Evolutionary conservation across 352 stramenopile species (phyloP).

Genomic region (Globisporangium abappressorium): DNA sequence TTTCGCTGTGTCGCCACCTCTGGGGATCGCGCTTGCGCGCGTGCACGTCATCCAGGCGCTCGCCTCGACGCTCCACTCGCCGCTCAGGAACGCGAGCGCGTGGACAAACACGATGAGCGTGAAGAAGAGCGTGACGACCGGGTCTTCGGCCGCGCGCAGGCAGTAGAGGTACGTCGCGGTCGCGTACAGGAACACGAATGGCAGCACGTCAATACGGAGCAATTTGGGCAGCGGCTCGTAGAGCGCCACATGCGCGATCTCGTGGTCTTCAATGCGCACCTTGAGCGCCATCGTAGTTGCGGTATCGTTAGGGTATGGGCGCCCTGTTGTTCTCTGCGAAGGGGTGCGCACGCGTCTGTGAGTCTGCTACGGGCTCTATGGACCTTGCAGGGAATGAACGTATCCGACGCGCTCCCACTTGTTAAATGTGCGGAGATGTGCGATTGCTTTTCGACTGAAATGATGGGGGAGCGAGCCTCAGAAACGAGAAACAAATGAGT

Average conservation of each 20-base stretch:
- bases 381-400: background rate
- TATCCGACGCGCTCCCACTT: background rate
- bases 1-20: background rate
- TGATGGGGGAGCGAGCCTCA: background rate
- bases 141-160: conserved; percentile 29
- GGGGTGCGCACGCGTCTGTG: no score
- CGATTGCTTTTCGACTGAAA: background rate
- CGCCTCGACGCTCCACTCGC: conserved; percentile 49
- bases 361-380: no score
- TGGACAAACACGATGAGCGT: conserved; percentile 47
- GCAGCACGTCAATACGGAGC: conserved; percentile 50
- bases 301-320: no score
- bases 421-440: background rate
- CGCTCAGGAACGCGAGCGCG: conserved; percentile 50
- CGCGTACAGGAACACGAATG: conserved; percentile 39
- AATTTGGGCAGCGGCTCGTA: conserved; percentile 58
- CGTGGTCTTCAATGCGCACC: conserved; percentile 49
- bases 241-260: conserved; percentile 50
- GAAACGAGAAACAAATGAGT: background rate
- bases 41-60: conserved; percentile 37
- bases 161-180: conserved; percentile 32
- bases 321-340: no score
- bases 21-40: conserved; percentile 14
- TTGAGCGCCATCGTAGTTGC: conserved; percentile 11
- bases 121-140: conserved; percentile 40